Base-by-base conservation (phyloP, 106 monocot genomes). In the Vanilla planifolia region DNA sequence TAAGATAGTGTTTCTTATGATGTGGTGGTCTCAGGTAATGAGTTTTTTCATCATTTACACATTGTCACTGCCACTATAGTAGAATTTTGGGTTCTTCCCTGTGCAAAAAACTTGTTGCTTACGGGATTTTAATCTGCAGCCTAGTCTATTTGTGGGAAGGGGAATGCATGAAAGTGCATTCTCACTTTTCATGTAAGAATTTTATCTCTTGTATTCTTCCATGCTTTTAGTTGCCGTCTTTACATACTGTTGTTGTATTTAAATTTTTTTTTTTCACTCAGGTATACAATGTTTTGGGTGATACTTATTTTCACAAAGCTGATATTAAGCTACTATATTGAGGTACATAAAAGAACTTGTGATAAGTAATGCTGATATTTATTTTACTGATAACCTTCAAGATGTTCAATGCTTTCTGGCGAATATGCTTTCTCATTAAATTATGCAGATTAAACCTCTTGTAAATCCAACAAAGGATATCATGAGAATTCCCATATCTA, bases 11-110 rank as follows among this genome's bases (percentile, higher is more conserved):
- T 85, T 64, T 43, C 58, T 96, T n/a, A 79, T 88, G 77, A 91
- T 96, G 96, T 96, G 96, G 96, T 96, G 96, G 96, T 86, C 96
- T 61, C 95, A 96, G 95, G 95, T 96, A 84, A 41, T 40, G 22
- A n/a, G n/a, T n/a, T n/a, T n/a, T n/a, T n/a, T n/a, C n/a, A n/a
- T n/a, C n/a, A n/a, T n/a, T n/a, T n/a, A n/a, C n/a, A n/a, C n/a
- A 3, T 36, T 2, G n/a, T 35, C 21, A 20, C 35, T 57, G 19
- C 8, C 19, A 33, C 28, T 35, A 53, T 30, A 2, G 1, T 57
- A 34, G n/a, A n/a, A n/a, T n/a, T 57, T 57, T 48, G 0, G 5
- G 23, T 21, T 0, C n/a, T 8, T 24, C 39, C 15, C 28, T 47
- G 15, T 46, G 14, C 14, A 5, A 37, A 35, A 26, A 6, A 40